Evolutionary conservation across 2,329 filamentous ascomycete species (phyloP), one percentile per base, ranked within the genome.

Genomic region (Hypoxylon sp.): DNA sequence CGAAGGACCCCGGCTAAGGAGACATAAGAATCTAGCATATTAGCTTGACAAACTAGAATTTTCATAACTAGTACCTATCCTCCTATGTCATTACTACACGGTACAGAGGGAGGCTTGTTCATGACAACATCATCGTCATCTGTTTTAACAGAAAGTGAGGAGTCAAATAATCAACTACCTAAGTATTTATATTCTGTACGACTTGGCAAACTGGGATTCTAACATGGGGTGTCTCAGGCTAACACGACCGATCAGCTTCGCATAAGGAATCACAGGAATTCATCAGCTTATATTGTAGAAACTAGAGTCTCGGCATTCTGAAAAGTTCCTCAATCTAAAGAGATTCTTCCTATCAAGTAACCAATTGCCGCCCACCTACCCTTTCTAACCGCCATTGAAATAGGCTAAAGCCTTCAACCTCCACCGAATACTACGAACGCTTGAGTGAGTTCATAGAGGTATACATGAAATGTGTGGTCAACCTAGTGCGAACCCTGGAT

Each of bases 401-500:
- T 11, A 10, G 32, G 7, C 3, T 35, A 11, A 35, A 35, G 3
- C 3, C 32, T 35, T 27, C 24, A 35, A 17, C 37, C 15, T 17
- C 7, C 37, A 39, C 15, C 17, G 7, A 5, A 39, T 17, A 17
- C 37, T 2, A 39, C 37, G 11, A 6, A 13, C 3, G 5, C 15
- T 3, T 39, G n/a, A n/a, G n/a, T 6, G 3, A 17, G 5, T 39
- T 6, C 2, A 39, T 39, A 3, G 15, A 1, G 2, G 37, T 48
- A n/a, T 31, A n/a, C 6, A 7, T 27, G n/a, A 2, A n/a, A 31
- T 29, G 21, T 29, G n/a, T 42, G 24, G 5, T 35, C 29, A n/a
- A 13, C 37, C 8, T 32, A 46, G 15, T 24, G 24, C 6, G 54
- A 58, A 2, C 50, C 52, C 17, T 57, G 53, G 3, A 65, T 46